Evolutionary conservation across 768 basidiomycete genomes (phyloP).

Genomic region (Clavaria fumosa): DNA sequence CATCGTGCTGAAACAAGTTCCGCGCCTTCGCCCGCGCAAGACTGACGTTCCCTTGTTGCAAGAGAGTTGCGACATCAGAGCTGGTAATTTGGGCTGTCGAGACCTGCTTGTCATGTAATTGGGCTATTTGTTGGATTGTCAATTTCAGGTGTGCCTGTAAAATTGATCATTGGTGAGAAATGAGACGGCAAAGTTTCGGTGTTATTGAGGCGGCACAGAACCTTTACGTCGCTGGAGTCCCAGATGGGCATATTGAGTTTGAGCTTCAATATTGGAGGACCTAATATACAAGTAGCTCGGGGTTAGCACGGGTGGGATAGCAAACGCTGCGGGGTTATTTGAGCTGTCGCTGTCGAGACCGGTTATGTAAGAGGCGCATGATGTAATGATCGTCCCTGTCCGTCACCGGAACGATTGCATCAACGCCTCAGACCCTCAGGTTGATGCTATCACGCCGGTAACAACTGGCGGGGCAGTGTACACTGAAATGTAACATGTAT

Average conservation of each 20-base stretch:
- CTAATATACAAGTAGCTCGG: background rate
- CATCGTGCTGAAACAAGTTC: conserved; percentile 47
- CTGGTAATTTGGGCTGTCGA: conserved; percentile 45
- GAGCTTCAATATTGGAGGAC: background rate
- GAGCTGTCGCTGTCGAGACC: background rate
- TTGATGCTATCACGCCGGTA: too few relatives aligned
- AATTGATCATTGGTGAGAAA: background rate
- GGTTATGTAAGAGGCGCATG: background rate
- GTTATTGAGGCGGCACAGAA: background rate
- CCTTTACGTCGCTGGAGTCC: conserved; percentile 9
- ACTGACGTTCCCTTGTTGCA: conserved; percentile 43
- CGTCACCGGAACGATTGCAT: background rate
- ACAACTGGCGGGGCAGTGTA: too few relatives aligned
- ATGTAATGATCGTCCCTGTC: background rate
- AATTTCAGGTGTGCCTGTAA: conserved; percentile 44
- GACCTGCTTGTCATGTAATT: conserved; percentile 56
- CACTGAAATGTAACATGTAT: too few relatives aligned
- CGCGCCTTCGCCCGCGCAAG: conserved; percentile 63
- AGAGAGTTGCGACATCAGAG: conserved; percentile 50
- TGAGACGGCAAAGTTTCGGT: conserved; percentile 22
- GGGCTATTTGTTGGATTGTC: conserved; percentile 49
- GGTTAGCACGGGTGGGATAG: background rate
- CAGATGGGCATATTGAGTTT: background rate
- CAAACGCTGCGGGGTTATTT: background rate
- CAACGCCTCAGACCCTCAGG: too few relatives aligned